These are phyloP conservation scores for Nakataea oryzae DNA, from an alignment of 2,329 filamentous ascomycete species.

Conservation along the genomic window DNA sequence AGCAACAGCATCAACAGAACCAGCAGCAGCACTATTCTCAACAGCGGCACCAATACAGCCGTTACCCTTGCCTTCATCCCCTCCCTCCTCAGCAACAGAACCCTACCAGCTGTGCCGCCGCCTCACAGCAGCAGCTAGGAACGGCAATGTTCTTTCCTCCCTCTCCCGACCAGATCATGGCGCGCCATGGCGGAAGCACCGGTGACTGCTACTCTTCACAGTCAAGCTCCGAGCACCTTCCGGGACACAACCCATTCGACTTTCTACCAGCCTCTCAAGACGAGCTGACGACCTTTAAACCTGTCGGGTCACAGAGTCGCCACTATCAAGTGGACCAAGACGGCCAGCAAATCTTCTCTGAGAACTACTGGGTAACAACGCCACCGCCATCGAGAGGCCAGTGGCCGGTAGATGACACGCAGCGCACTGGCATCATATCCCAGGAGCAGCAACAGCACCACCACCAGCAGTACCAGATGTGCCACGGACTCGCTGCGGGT, in stretches of 20 bases:
- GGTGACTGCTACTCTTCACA: not conserved
- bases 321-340: not conserved
- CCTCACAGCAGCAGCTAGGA: not conserved
- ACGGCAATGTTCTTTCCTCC: not conserved
- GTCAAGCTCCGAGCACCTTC: not conserved
- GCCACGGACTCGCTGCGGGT: not conserved
- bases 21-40: not conserved
- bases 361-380: not conserved
- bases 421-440: not conserved
- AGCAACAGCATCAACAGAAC: not conserved
- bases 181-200: not conserved
- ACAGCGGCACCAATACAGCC: too few relatives aligned
- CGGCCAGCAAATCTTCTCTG: not conserved
- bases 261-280: not conserved
- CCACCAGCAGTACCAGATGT: too few relatives aligned
- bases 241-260: not conserved
- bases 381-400: not conserved
- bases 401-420: not conserved
- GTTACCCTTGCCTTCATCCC: not conserved
- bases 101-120: not conserved
- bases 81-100: not conserved
- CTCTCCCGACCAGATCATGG: not conserved
- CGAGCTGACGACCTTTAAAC: not conserved
- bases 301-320: not conserved
- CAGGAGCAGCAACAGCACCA: not conserved